phyloP scores from a whole-genome alignment of 331 rosid species.

The Quercus phellos region DNA sequence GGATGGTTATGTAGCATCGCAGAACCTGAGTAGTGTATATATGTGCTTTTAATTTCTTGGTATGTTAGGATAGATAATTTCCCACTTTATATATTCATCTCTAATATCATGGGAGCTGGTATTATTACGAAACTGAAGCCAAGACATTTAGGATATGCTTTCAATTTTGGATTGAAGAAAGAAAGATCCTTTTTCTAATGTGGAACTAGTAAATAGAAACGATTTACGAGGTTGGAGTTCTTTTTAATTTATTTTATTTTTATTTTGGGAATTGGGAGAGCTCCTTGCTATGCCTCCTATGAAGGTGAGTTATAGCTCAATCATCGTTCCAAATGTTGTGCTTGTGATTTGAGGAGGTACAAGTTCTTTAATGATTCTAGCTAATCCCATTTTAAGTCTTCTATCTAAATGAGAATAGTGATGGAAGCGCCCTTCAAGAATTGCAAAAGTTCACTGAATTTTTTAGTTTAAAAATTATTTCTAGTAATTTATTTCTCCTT shows the following conservation, averaged over 20 bases:
- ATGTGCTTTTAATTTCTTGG: neutral
- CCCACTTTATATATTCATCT: neutral
- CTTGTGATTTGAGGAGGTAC: no score
- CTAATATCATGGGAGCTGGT: neutral
- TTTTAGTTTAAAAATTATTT: neutral
- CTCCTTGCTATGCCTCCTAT: no score
- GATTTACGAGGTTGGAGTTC: no score
- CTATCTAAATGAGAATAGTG: neutral
- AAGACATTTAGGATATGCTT: neutral
- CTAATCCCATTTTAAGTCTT: neutral
- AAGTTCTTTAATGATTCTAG: no score
- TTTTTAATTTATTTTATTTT: neutral
- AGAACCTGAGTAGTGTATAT: neutral
- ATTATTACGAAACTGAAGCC: neutral
- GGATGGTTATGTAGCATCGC: constrained; percentile 11
- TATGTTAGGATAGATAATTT: neutral
- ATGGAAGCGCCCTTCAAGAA: neutral
- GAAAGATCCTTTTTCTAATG: neutral
- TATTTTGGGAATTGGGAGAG: neutral
- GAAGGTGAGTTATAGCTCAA: no score
- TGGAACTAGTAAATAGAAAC: no score
- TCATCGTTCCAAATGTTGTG: no score
- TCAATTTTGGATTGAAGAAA: neutral
- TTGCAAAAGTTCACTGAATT: neutral
- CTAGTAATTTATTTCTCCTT: neutral